Evolutionary conservation across 2,329 filamentous ascomycete genomes (phyloP).

Genomic region (Hymenoscyphus linearis): DNA sequence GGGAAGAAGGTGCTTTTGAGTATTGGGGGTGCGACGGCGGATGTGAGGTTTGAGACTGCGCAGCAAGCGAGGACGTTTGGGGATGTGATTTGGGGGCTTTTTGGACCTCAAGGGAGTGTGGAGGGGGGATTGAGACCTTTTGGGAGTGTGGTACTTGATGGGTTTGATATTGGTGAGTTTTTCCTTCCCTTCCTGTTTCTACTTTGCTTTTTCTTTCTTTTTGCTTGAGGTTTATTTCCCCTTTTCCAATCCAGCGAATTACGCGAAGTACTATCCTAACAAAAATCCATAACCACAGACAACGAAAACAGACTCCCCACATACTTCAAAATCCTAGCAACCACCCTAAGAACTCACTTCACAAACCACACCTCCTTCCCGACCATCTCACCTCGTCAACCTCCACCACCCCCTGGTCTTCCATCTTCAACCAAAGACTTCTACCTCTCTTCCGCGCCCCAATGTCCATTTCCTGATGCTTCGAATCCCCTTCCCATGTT

Average conservation of each 20-base stretch:
- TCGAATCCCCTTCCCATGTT: conserved; percentile 31
- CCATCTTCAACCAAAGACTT: conserved; percentile 24
- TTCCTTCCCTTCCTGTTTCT: too few species aligned
- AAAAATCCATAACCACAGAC: too few species aligned
- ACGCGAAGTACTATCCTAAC: too few species aligned
- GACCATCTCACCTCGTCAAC: neutral
- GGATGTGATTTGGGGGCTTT: conserved; percentile 33
- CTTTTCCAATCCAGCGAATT: too few species aligned
- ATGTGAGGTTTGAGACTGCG: conserved; percentile 28
- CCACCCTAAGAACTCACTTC: conserved; percentile 28
- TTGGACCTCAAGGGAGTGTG: conserved; percentile 29
- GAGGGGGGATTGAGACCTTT: conserved; percentile 31
- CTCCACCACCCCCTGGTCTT: neutral
- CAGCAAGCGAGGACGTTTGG: conserved; percentile 31
- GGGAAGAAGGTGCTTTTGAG: conserved; percentile 38
- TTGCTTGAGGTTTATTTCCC: too few species aligned
- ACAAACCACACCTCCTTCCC: conserved; percentile 2
- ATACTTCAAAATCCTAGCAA: conserved; percentile 30
- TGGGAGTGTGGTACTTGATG: conserved; percentile 31
- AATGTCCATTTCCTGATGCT: conserved; percentile 36
- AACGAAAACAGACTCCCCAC: conserved; percentile 31
- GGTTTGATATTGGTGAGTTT: conserved; percentile 34
- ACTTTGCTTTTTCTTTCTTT: neutral
- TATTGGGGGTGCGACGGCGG: conserved; percentile 31
- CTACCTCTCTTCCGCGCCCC: conserved; percentile 37